Conservation (phyloP, 306 rosid genomes). For the Pachyrhizus erosus region DNA sequence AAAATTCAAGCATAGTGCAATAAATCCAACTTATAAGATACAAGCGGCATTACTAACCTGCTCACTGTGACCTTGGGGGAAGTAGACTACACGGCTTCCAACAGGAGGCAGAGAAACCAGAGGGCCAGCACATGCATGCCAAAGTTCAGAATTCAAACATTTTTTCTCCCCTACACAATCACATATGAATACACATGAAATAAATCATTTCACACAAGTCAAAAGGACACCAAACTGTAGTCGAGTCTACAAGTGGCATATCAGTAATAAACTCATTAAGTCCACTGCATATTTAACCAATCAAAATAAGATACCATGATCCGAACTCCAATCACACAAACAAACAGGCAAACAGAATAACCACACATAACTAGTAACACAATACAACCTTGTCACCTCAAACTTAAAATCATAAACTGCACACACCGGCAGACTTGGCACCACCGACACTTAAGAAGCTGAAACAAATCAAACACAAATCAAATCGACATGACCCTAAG, state of each 20-base stretch:
- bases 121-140: slow-evolving; percentile 90
- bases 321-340: slow-evolving; percentile 8
- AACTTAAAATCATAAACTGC: slow-evolving; percentile 15
- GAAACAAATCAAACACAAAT: not conserved
- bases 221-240: slow-evolving; percentile 5
- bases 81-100: slow-evolving; percentile 80
- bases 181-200: slow-evolving; percentile 32
- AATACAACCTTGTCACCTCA: slow-evolving; percentile 7
- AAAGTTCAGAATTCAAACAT: slow-evolving; percentile 76
- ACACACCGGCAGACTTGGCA: slow-evolving; percentile 16
- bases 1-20: not conserved
- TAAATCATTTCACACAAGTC: slow-evolving; percentile 14
- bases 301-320: not conserved
- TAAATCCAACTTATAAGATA: slow-evolving; percentile 22
- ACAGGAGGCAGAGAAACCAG: slow-evolving; percentile 71
- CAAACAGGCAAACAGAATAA: slow-evolving; percentile 1
- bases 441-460: not conserved
- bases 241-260: slow-evolving; percentile 17
- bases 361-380: not conserved
- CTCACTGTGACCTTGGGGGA: slow-evolving; percentile 84
- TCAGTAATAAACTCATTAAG: slow-evolving; percentile 6
- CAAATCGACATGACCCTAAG: not conserved
- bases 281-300: slow-evolving; percentile 1
- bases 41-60: slow-evolving; percentile 55
- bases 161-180: slow-evolving; percentile 66